phyloP scores from a whole-genome alignment of 176 grass and related monocot genomes.

The Bromus sterilis region DNA sequence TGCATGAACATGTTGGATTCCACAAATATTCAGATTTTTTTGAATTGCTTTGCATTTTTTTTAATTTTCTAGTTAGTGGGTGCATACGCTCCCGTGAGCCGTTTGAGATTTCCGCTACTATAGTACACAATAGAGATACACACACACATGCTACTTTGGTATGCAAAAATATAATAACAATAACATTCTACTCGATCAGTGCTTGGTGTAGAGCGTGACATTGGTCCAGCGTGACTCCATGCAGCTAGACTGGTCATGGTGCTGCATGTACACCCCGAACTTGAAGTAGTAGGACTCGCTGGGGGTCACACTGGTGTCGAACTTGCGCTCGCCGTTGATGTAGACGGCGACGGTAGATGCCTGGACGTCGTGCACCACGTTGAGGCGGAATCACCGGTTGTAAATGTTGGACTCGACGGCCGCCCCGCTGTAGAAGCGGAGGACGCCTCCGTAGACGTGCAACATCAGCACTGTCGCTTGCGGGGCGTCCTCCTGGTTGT shows the following conservation, averaged over 20 bases:
- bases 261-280: constrained; percentile 35
- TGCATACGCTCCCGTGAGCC: no score
- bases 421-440: constrained; percentile 1
- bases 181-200: background rate
- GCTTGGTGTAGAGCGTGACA: constrained; percentile 34
- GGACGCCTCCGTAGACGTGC: constrained; percentile 30
- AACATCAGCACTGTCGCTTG: constrained; percentile 31
- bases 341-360: constrained; percentile 5
- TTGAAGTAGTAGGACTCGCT: constrained; percentile 30
- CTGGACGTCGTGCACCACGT: constrained; percentile 36
- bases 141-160: no score
- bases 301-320: background rate
- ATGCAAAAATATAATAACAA: no score
- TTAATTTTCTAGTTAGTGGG: no score
- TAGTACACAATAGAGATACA: no score
- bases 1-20: no score
- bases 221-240: constrained; percentile 13
- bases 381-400: constrained; percentile 40
- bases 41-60: no score
- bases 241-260: constrained; percentile 1
- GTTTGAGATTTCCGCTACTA: no score
- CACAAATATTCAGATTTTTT: no score
- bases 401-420: constrained; percentile 9
- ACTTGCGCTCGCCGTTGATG: constrained; percentile 7
- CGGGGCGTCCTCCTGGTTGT: background rate